Evolutionary conservation across 2,329 filamentous ascomycete species (phyloP).

Genomic region (Alternaria atra): DNA sequence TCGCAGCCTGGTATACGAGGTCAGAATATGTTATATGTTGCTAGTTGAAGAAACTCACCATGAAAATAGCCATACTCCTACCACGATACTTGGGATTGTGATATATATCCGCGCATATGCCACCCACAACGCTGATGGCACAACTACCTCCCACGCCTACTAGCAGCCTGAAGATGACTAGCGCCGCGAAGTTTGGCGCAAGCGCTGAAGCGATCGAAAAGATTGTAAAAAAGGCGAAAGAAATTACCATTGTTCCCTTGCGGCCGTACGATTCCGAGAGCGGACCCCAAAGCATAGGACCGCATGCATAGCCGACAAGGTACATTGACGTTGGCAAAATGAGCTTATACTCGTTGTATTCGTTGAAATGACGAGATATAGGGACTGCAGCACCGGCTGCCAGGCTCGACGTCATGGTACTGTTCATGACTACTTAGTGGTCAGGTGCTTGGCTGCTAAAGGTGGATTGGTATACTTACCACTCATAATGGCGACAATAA

Average conservation of each 20-base stretch:
- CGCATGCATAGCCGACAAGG: constrained; percentile 58
- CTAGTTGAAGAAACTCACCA: constrained; percentile 24
- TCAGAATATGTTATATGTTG: not conserved
- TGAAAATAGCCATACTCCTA: constrained; percentile 44
- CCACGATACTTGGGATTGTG: constrained; percentile 57
- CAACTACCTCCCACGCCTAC: constrained; percentile 56
- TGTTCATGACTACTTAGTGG: constrained; percentile 61
- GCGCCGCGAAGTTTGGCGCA: constrained; percentile 54
- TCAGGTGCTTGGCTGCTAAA: constrained; percentile 6
- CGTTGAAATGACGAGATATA: constrained; percentile 66
- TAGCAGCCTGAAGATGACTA: constrained; percentile 57
- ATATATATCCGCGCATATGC: constrained; percentile 73
- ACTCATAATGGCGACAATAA: constrained; percentile 64
- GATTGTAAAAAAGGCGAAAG: constrained; percentile 58
- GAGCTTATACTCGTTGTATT: constrained; percentile 57
- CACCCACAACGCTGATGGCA: constrained; percentile 67
- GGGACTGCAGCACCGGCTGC: constrained; percentile 69
- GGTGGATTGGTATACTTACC: constrained; percentile 49
- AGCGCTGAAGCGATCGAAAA: constrained; percentile 58
- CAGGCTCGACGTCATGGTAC: constrained; percentile 69
- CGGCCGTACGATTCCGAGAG: constrained; percentile 57
- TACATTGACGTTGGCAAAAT: constrained; percentile 62
- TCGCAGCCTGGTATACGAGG: constrained; percentile 63
- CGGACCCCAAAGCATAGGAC: constrained; percentile 56
- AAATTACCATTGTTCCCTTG: constrained; percentile 59